Base-by-base conservation (phyloP, 2,329 filamentous ascomycete genomes). In the Alternaria gaisen region DNA sequence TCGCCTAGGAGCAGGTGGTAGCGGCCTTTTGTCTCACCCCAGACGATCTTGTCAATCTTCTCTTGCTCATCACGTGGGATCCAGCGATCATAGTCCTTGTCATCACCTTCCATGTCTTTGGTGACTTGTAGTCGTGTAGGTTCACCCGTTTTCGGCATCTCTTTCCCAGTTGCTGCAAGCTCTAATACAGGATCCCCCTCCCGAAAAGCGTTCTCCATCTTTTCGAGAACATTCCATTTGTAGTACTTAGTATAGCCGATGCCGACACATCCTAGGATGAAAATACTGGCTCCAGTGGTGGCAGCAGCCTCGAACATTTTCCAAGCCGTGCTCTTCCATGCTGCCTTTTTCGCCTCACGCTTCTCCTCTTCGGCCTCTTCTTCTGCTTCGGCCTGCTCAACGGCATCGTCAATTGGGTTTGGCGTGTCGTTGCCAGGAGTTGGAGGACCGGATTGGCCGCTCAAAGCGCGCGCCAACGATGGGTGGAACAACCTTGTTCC, bases 1-100 rank as follows among this genome's bases (percentile, higher is more conserved):
- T 98, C 95, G 44, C 95, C 95, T 47, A 98, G 88, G 3, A 99
- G 83, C 2, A 99, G 85, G 78, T 95, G 92, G 74, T 99, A 99
- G 74, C 96, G 93, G 11, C 95, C 95, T 46, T 83, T 83, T 28
- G 87, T 84, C 3, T 84, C 80, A 1, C 95, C 95, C 48, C 85
- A 81, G 24, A 99, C 86, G 66, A 99, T 97, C n/a, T 81, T 83
- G 77, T 99, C 90, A 64, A 99, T 90, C 61, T 85, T 87, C 4
- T 82, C 78, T 77, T 99, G 95, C 81, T 99, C 94, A 14, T 91
- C 88, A 28, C 94, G 89, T 65, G 87, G 80, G 51, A 98, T 88
- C 95, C 95, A 97, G 71, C 91, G 89, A 67, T 90, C 84, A 38
- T 82, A 80, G 34, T 84, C 79, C 12, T 64, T 81, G 83, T 86